Base-by-base conservation (phyloP, 805 yeast species). In the Lachancea sp. region DNA sequence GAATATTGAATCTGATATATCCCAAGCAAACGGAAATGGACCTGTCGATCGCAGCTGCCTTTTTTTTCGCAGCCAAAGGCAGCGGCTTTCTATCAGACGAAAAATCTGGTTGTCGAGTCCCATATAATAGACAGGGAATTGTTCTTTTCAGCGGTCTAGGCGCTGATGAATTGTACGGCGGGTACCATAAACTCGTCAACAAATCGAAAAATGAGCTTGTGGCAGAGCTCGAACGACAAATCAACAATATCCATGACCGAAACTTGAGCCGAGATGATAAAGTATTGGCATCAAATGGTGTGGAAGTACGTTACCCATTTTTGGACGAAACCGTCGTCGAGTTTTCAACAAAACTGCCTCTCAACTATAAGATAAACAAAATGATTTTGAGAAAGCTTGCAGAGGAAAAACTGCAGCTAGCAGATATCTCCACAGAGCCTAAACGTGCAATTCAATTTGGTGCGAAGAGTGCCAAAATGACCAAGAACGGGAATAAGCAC, bases 401-500 rank as follows among this genome's bases (percentile, higher is more conserved):
- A 0, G 36, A 36, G 13, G 52, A 51, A 0, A 60, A 55, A 0
- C 52, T 82, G 16, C 75, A 73, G 0, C 59, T 87, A 29, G 59
- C 51, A 0, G 73, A 72, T 60, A 93, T 89, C 0, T 67, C 79
- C 15, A 68, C 71, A 18, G 98, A 93, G 58, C 78, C 84, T 1
- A 93, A 93, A 59, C 71, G 99, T 38, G 99, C 99, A 0, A 89
- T 93, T 49, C 99, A 93, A 59, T 93, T 93, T 63, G 99, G 99
- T 0, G 86, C 98, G 0, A 81, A 85, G 51, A 83, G 95, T 59
- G 99, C 99, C 1, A 95, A 91, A 63, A 79, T 93, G 82, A 72
- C 79, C 2, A 91, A 91, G 1, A 77, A 83, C 36, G 82, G 90
- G 3, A 83, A 79, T 53, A 70, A 76, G 34, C 83, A 80, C 55